These are phyloP conservation scores for Hibiscus tridactylites DNA, from an alignment of 345 rosid genomes.

Conservation along the genomic window DNA sequence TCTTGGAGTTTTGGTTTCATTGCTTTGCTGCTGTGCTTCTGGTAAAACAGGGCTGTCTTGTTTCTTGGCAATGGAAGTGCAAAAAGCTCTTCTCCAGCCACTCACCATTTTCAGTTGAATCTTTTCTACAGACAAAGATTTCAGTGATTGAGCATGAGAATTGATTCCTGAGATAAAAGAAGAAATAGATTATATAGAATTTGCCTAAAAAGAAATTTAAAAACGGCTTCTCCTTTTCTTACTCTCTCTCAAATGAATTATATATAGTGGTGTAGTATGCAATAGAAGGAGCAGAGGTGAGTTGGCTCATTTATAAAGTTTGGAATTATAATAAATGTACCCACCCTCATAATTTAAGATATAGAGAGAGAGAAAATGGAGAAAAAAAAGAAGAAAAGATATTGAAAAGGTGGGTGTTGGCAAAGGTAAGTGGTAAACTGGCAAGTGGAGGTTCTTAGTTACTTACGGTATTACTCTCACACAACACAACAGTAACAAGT, in stretches of 20 bases:
- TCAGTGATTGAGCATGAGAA: slow-evolving; percentile 5
- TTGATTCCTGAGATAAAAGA: neutral
- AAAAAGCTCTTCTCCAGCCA: slow-evolving; percentile 76
- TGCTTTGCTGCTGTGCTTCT: slow-evolving; percentile 21
- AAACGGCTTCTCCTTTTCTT: neutral
- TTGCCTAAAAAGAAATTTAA: neutral
- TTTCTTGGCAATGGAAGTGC: slow-evolving; percentile 62
- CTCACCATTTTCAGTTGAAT: slow-evolving; percentile 49
- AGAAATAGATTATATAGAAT: neutral
- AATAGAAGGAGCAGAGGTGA: neutral
- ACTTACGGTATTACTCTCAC: neutral
- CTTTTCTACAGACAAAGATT: neutral
- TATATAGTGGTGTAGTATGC: neutral
- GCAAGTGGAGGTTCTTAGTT: slow-evolving; percentile 22
- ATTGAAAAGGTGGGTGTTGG: neutral
- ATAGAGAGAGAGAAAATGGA: too few relatives aligned
- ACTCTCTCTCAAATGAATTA: neutral
- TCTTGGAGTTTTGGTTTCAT: slow-evolving; percentile 30
- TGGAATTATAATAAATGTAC: neutral
- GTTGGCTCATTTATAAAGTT: neutral
- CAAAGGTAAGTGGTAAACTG: slow-evolving; percentile 12
- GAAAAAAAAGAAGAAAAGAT: neutral
- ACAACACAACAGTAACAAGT: slow-evolving; percentile 24
- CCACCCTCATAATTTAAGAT: neutral
- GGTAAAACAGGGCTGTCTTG: slow-evolving; percentile 22